Percentiles rank a stretch among this genome's conserved stretches.
Conservation (phyloP, 2,329 filamentous ascomycete species). For the Nothophoma quercina region DNA sequence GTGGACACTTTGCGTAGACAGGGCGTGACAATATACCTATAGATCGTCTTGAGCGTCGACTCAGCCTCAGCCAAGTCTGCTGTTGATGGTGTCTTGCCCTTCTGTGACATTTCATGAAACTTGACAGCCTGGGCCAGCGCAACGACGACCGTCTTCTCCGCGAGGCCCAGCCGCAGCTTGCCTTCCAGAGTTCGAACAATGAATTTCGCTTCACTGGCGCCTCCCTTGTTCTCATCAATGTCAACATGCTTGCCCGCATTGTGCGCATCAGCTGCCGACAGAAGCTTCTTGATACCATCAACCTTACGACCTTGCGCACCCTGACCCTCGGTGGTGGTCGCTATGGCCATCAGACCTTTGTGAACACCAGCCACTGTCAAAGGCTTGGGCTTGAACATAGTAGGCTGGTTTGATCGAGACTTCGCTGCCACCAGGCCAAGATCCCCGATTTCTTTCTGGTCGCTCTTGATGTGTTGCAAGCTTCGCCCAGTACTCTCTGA, state of each 20-base stretch:
- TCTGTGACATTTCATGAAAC: constrained; percentile 77
- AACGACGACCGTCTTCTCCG: constrained; percentile 90
- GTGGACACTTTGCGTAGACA: not conserved
- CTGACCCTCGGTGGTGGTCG: constrained; percentile 81
- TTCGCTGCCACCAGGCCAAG: constrained; percentile 94
- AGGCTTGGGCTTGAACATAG: constrained; percentile 97
- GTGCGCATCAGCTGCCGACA: constrained; percentile 86
- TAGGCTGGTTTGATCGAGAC: constrained; percentile 91
- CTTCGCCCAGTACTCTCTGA: constrained; percentile 92
- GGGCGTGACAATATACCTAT: constrained; percentile 64
- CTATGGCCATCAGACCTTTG: constrained; percentile 86
- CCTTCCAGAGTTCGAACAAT: constrained; percentile 93
- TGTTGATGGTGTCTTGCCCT: constrained; percentile 74
- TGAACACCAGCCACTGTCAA: constrained; percentile 88
- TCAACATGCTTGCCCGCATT: constrained; percentile 72
- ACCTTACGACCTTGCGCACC: constrained; percentile 92
- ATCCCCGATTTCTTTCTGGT: constrained; percentile 96
- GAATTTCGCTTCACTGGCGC: constrained; percentile 92
- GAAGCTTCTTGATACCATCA: constrained; percentile 91
- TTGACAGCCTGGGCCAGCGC: constrained; percentile 89
- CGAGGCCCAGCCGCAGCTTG: constrained; percentile 88
- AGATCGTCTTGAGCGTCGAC: constrained; percentile 85
- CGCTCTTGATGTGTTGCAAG: constrained; percentile 87
- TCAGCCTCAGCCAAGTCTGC: constrained; percentile 85
- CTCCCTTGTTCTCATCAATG: constrained; percentile 90